Conservation (phyloP, 176 grass and related monocot genomes). For the Triticum dicoccoides region DNA sequence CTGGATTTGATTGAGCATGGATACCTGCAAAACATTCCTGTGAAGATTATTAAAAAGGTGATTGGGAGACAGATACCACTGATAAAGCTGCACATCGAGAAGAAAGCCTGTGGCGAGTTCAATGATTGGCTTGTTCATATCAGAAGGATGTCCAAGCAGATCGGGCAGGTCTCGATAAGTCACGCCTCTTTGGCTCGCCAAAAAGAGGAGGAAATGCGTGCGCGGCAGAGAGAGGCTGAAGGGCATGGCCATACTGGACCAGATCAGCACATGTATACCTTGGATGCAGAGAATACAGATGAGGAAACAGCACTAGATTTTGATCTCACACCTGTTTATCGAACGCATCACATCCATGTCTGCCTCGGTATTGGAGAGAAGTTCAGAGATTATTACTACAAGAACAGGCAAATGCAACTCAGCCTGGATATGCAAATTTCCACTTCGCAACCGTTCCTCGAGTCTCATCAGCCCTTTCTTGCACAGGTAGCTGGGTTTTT, state of each 20-base stretch:
- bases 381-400: conserved; percentile 82
- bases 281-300: conserved; percentile 21
- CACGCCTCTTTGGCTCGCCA: conserved; percentile 73
- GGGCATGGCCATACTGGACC: not conserved
- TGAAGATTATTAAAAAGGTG: conserved; percentile 60
- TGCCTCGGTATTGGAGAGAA: conserved; percentile 80
- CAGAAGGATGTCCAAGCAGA: conserved; percentile 68
- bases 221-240: conserved; percentile 21
- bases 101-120: conserved; percentile 79
- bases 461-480: conserved; percentile 83
- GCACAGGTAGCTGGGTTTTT: conserved; percentile 82
- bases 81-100: conserved; percentile 83
- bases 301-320: conserved; percentile 70
- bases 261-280: not conserved
- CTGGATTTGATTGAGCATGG: conserved; percentile 65
- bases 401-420: conserved; percentile 84
- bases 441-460: conserved; percentile 69
- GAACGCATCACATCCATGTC: conserved; percentile 67
- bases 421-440: conserved; percentile 95
- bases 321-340: conserved; percentile 75
- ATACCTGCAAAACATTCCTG: conserved; percentile 61
- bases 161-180: conserved; percentile 74
- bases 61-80: conserved; percentile 66
- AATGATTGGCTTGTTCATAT: conserved; percentile 91
- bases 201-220: conserved; percentile 60